These are phyloP conservation scores for Phialophora macrospora DNA, from an alignment of 2,329 filamentous ascomycete species.

Conservation along the genomic window DNA sequence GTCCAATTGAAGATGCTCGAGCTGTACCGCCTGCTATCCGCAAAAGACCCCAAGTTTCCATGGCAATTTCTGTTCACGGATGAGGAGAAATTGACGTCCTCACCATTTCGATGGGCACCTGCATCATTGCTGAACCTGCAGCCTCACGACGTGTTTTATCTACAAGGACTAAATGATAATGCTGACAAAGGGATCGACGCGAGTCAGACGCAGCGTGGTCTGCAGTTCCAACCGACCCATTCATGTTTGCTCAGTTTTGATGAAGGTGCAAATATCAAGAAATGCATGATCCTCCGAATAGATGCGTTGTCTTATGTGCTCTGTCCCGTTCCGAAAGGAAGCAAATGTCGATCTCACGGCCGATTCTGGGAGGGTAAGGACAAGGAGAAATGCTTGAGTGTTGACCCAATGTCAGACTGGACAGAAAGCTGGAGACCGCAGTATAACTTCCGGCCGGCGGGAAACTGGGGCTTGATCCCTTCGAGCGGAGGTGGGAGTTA, in stretches of 20 bases:
- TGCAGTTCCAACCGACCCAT: not conserved
- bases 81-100: conserved; percentile 13
- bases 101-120: conserved; percentile 20
- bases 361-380: conserved; percentile 15
- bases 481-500: conserved; percentile 5
- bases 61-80: conserved; percentile 22
- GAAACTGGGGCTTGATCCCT: conserved; percentile 17
- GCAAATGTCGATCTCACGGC: not conserved
- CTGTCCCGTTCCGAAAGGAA: conserved; percentile 2
- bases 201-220: conserved; percentile 12
- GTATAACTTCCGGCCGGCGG: conserved; percentile 15
- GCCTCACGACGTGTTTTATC: conserved; percentile 18
- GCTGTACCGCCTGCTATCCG: conserved; percentile 13
- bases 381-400: conserved; percentile 2
- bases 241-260: conserved; percentile 16
- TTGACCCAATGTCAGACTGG: conserved; percentile 9
- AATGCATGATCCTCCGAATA: conserved; percentile 19
- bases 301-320: conserved; percentile 14
- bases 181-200: not conserved
- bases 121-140: conserved; percentile 16
- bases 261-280: conserved; percentile 13
- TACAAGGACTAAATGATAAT: conserved; percentile 6
- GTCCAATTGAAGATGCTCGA: conserved; percentile 10
- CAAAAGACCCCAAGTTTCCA: conserved; percentile 10
- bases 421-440: conserved; percentile 18